Evolutionary conservation across 2,329 filamentous ascomycete genomes (phyloP).

Genomic region (Pezicula carpinea): DNA sequence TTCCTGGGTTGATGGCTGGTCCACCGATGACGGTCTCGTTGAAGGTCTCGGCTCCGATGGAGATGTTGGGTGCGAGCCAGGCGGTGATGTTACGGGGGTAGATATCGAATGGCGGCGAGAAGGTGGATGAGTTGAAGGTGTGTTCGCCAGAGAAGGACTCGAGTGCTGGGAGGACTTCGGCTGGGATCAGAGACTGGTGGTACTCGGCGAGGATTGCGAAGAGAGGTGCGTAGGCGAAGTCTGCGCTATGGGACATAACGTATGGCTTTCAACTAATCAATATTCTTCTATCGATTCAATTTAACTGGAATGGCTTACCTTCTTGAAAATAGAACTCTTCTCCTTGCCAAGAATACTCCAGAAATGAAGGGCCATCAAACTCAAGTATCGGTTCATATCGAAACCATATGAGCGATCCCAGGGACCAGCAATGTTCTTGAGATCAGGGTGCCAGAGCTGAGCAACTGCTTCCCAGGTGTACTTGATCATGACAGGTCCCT

Average conservation of each 20-base stretch:
- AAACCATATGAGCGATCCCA: slow-evolving; percentile 62
- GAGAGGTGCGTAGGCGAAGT: slow-evolving; percentile 54
- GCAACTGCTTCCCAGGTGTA: slow-evolving; percentile 48
- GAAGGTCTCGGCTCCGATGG: slow-evolving; percentile 56
- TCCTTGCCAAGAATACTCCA: slow-evolving; percentile 51
- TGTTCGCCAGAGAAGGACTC: slow-evolving; percentile 47
- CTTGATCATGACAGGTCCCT: slow-evolving; percentile 46
- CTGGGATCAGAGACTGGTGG: slow-evolving; percentile 43
- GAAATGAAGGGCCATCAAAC: slow-evolving; percentile 52
- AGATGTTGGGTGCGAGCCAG: slow-evolving; percentile 52
- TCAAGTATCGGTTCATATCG: slow-evolving; percentile 59
- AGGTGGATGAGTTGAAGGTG: slow-evolving; percentile 46
- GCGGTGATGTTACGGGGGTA: slow-evolving; percentile 53
- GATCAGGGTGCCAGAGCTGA: slow-evolving; percentile 50
- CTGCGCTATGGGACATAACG: slow-evolving; percentile 50
- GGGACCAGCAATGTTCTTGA: slow-evolving; percentile 58
- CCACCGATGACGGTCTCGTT: slow-evolving; percentile 52
- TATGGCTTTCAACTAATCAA: not conserved
- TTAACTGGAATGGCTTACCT: slow-evolving; percentile 6
- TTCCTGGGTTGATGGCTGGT: slow-evolving; percentile 41
- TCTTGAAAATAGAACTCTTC: slow-evolving; percentile 17
- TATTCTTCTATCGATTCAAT: not conserved
- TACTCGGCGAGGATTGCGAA: slow-evolving; percentile 48
- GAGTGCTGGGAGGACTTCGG: slow-evolving; percentile 33
- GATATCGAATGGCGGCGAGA: slow-evolving; percentile 53